Evolutionary conservation across 257 asterid species (phyloP).

Genomic region (Nicotiana undulata): DNA sequence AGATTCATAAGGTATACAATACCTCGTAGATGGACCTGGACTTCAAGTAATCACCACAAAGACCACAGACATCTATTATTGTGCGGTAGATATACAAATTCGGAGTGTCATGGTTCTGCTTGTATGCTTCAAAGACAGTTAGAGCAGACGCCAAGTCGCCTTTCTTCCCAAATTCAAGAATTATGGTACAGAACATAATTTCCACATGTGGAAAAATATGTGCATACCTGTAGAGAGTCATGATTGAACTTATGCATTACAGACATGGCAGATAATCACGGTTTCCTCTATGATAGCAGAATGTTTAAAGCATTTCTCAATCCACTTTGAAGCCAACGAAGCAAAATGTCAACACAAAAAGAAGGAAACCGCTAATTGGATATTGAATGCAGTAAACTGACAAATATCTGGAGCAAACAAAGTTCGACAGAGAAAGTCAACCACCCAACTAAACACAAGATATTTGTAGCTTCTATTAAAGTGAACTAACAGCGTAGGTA

Average conservation of each 20-base stretch:
- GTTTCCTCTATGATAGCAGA: neutral
- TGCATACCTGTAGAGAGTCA: constrained; percentile 57
- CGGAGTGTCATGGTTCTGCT: constrained; percentile 41
- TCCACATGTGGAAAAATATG: constrained; percentile 44
- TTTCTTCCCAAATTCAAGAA: constrained; percentile 81
- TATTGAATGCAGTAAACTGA: neutral
- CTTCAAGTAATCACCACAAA: constrained; percentile 78
- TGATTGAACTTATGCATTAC: neutral
- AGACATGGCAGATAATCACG: neutral
- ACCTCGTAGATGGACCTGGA: constrained; percentile 85
- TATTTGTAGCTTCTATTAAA: neutral
- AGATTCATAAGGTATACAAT: constrained; percentile 14
- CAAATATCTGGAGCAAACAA: neutral
- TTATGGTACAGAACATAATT: constrained; percentile 51
- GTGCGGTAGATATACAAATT: constrained; percentile 75
- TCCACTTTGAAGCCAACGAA: neutral
- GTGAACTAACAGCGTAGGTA: neutral
- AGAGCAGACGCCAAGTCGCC: constrained; percentile 68
- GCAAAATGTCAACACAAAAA: neutral
- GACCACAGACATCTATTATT: constrained; percentile 91
- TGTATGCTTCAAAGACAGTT: constrained; percentile 63
- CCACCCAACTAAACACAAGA: neutral
- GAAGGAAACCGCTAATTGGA: neutral
- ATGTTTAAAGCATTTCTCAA: neutral
- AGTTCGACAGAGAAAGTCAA: neutral